Evolutionary conservation across 2,329 filamentous ascomycete species (phyloP).

Genomic region (Cercospora berteroae): DNA sequence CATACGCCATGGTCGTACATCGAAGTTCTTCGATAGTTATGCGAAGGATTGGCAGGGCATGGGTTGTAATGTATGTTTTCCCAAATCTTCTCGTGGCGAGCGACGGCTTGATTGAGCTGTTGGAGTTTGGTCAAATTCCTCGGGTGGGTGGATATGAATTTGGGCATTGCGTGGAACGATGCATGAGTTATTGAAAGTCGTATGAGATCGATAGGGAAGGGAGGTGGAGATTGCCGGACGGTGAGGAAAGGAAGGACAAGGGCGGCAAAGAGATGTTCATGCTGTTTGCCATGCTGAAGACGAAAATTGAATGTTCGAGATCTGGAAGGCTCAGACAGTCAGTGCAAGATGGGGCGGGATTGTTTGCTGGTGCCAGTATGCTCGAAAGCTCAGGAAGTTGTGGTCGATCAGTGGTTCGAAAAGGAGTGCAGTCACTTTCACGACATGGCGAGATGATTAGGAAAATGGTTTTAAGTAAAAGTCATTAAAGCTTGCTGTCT

Average conservation of each 20-base stretch:
- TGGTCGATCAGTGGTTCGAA: not conserved
- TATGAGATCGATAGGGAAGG: not conserved
- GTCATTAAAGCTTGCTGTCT: not conserved
- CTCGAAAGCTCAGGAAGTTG: not conserved
- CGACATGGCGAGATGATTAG: not conserved
- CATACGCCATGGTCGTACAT: not conserved
- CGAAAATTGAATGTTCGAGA: not conserved
- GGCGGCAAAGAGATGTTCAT: not conserved
- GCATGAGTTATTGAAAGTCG: not conserved
- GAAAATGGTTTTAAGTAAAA: not conserved
- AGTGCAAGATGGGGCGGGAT: not conserved
- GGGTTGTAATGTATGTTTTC: not conserved
- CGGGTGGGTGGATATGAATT: too few species aligned
- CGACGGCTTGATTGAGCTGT: not conserved
- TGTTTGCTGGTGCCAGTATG: not conserved
- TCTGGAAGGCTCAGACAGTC: not conserved
- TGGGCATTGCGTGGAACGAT: not conserved
- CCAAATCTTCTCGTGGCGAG: not conserved
- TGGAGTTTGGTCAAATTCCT: not conserved
- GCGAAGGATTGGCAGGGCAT: not conserved
- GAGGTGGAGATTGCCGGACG: not conserved
- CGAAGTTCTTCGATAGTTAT: not conserved
- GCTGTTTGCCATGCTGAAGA: not conserved
- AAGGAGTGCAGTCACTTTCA: not conserved
- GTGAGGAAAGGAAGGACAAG: not conserved